Conservation (phyloP, 2,329 filamentous ascomycete genomes). For the Cladosporium sp. region DNA sequence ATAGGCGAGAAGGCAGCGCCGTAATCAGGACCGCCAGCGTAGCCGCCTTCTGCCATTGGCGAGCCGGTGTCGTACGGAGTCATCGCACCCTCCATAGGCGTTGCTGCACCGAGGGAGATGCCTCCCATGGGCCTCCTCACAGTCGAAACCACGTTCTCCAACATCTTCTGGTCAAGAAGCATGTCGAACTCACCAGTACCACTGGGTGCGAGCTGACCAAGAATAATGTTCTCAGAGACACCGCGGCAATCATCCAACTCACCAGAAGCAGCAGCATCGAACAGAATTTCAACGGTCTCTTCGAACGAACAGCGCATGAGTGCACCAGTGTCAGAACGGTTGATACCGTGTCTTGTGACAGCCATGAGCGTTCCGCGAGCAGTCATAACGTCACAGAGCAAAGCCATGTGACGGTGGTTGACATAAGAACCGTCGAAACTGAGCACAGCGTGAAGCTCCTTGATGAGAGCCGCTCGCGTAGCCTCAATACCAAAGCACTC, state of each 20-base stretch:
- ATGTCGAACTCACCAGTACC: conserved; percentile 96
- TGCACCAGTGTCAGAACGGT: conserved; percentile 93
- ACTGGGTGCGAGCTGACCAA: conserved; percentile 94
- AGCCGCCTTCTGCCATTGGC: conserved; percentile 57
- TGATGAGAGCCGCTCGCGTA: conserved; percentile 77
- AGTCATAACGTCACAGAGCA: conserved; percentile 97
- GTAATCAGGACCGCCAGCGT: conserved; percentile 59
- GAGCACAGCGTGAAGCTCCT: conserved; percentile 86
- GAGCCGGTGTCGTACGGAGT: conserved; percentile 84
- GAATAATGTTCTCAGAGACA: conserved; percentile 98
- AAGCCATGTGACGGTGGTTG: conserved; percentile 94
- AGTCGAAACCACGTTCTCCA: conserved; percentile 88
- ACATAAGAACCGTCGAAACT: conserved; percentile 99
- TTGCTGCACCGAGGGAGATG: conserved; percentile 71
- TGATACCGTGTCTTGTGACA: conserved; percentile 97
- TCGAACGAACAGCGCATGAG: conserved; percentile 99
- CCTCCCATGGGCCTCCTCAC: conserved; percentile 50
- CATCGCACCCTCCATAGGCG: conserved; percentile 68
- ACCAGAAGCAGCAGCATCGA: conserved; percentile 90
- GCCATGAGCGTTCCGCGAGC: conserved; percentile 90
- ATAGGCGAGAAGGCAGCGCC: conserved; percentile 70
- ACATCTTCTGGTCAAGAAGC: conserved; percentile 88
- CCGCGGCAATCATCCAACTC: conserved; percentile 97
- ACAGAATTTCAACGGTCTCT: conserved; percentile 95
- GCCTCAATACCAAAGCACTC: conserved; percentile 96